Evolutionary conservation across 768 basidiomycete genomes (phyloP), one percentile per base, ranked within the genome.

Genomic region (Lyophyllum atratum): DNA sequence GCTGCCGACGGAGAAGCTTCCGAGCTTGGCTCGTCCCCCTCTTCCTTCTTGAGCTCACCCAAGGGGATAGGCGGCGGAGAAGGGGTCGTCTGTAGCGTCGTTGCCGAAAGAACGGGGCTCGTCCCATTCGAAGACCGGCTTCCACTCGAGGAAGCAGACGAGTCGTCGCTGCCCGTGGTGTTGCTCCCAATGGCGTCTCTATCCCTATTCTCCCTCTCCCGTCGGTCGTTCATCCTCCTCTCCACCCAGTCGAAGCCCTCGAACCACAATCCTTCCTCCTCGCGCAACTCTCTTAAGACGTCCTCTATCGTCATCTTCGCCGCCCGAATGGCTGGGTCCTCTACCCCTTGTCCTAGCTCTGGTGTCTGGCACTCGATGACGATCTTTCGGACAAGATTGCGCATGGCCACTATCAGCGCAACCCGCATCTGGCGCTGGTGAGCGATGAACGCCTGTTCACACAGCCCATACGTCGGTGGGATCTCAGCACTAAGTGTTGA

Each of bases 41-140:
- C 70, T 12, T 71, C 71, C 57, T 74, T 74, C 53, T 70, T 70
- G 40, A 68, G 65, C 19, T 66, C 72, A 7, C 62, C 65, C 21
- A 60, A 62, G 15, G 65, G 67, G 2, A 70, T 63, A 25, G 89
- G 89, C 0, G 88, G 85, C 0, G 89, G 89, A 1, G 86, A 88
- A 0, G 89, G 89, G 7, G 89, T 90, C n/a, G 89, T 92, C 59
- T 86, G 85, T 28, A 91, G 65, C 7, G 89, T 92, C 8, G 86
- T 82, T 1, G 87, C 87, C 12, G 87, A 89, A 25, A 90, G 66
- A 3, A 90, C 88, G 0, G 89, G 90, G 60, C 88, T 90, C 19
- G 89, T 90, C 40, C 70, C 58, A 68, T 64, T 72, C 21, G 86
- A 85, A 4, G 85, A 86, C 8, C 77, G 80, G 22, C 80, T 78